Conservation (phyloP, 768 basidiomycete genomes). For the Termitomyces sp. region DNA sequence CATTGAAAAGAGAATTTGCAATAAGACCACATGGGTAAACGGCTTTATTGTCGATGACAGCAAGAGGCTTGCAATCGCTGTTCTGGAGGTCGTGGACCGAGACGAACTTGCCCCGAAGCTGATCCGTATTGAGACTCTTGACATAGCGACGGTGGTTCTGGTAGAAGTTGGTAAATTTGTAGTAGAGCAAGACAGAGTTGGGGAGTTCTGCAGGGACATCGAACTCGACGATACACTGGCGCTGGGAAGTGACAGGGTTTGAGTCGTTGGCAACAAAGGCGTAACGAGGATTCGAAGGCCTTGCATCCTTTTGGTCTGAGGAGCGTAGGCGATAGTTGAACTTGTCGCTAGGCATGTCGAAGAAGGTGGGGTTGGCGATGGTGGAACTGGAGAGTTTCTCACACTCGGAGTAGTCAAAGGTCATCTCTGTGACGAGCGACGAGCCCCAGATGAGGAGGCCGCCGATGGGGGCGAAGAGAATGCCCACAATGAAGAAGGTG, state of each 20-base stretch:
- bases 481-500: slow-evolving; percentile 90
- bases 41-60: slow-evolving; percentile 43
- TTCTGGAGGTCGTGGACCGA: slow-evolving; percentile 42
- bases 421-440: slow-evolving; percentile 82
- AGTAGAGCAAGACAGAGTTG: slow-evolving; percentile 84
- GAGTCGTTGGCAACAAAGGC: slow-evolving; percentile 59
- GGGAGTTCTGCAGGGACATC: slow-evolving; percentile 73
- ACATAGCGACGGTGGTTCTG: slow-evolving; percentile 99
- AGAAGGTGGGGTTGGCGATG: slow-evolving; percentile 31
- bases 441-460: slow-evolving; percentile 91
- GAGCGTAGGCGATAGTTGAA: slow-evolving; percentile 63
- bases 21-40: slow-evolving; percentile 97
- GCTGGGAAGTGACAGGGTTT: slow-evolving; percentile 36
- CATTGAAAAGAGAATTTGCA: slow-evolving; percentile 96
- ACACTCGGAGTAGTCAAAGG: slow-evolving; percentile 93
- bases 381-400: slow-evolving; percentile 52
- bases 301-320: slow-evolving; percentile 46
- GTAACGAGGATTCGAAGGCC: slow-evolving; percentile 59
- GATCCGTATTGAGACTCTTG: slow-evolving; percentile 79
- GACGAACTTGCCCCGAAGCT: slow-evolving; percentile 72
- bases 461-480: slow-evolving; percentile 95
- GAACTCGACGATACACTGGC: slow-evolving; percentile 78
- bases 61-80: slow-evolving; percentile 88
- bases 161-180: slow-evolving; percentile 94
- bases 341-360: slow-evolving; percentile 57